These are phyloP conservation scores for Coriolopsis trogii DNA, from an alignment of 1,284 basidiomycete genomes.

Conservation along the genomic window DNA sequence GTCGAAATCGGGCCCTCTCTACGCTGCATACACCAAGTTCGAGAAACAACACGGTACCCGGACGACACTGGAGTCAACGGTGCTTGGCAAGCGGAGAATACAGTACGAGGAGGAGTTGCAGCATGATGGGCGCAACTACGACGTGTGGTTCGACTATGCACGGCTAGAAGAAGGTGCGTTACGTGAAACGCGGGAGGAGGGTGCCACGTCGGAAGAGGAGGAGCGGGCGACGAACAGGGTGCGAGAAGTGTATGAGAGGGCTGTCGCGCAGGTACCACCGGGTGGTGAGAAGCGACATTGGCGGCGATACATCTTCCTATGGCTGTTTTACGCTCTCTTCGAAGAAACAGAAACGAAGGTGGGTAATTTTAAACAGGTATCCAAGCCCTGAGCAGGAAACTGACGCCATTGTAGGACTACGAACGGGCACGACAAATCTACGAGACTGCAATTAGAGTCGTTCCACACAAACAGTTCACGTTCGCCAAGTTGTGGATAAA, in stretches of 20 bases:
- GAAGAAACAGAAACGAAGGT: constrained; percentile 96
- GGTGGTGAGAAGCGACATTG: constrained; percentile 88
- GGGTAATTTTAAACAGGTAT: constrained; percentile 2
- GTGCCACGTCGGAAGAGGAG: constrained; percentile 67
- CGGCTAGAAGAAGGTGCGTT: constrained; percentile 91
- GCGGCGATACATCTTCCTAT: constrained; percentile 96
- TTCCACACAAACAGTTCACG: constrained; percentile 96
- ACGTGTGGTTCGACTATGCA: constrained; percentile 98
- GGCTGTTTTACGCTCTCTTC: constrained; percentile 96
- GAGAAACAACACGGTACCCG: constrained; percentile 98
- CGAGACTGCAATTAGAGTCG: constrained; percentile 85
- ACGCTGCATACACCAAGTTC: constrained; percentile 93
- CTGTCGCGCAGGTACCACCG: constrained; percentile 95
- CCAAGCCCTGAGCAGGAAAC: not conserved
- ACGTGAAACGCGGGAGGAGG: constrained; percentile 76
- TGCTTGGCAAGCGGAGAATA: constrained; percentile 94
- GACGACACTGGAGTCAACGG: constrained; percentile 88
- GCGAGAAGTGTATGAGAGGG: constrained; percentile 94
- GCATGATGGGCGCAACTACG: constrained; percentile 92
- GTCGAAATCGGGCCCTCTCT: constrained; percentile 85
- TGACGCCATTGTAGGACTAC: constrained; percentile 61
- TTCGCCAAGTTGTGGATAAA: constrained; percentile 95
- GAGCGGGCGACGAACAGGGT: constrained; percentile 65
- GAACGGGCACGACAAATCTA: constrained; percentile 89
- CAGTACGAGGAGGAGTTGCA: constrained; percentile 95